Conservation (phyloP, 2,329 filamentous ascomycete species). For the Sarocladium oryzae region DNA sequence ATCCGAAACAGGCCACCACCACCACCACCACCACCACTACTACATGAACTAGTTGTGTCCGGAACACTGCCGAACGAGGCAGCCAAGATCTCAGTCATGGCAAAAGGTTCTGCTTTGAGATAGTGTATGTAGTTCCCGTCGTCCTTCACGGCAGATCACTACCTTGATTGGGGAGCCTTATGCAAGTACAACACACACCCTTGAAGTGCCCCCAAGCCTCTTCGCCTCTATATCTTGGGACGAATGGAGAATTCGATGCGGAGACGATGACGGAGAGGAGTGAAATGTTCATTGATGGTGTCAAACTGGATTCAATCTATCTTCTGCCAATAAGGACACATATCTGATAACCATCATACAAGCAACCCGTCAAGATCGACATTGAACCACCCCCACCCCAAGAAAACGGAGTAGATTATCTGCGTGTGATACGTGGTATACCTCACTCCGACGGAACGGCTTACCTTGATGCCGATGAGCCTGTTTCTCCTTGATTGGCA, state of each 20-base stretch:
- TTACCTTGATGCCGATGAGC: conserved; percentile 8
- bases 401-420: neutral
- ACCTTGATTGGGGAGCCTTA: no score
- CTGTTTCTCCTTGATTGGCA: conserved; percentile 8
- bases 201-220: no score
- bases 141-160: no score
- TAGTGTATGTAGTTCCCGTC: no score
- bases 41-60: neutral
- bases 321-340: no score
- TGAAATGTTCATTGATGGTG: neutral
- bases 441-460: conserved; percentile 1
- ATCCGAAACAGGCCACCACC: neutral
- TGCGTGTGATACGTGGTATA: neutral
- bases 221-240: no score
- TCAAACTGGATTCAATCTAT: conserved; percentile 1
- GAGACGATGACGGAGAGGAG: neutral
- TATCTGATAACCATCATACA: no score
- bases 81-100: neutral
- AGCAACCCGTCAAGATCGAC: neutral
- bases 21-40: neutral
- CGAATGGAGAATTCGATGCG: no score
- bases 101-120: no score
- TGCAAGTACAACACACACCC: no score
- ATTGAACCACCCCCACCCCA: neutral
- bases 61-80: neutral